phyloP scores from a whole-genome alignment of 345 rosid species.

The Corchorus capsularis region DNA sequence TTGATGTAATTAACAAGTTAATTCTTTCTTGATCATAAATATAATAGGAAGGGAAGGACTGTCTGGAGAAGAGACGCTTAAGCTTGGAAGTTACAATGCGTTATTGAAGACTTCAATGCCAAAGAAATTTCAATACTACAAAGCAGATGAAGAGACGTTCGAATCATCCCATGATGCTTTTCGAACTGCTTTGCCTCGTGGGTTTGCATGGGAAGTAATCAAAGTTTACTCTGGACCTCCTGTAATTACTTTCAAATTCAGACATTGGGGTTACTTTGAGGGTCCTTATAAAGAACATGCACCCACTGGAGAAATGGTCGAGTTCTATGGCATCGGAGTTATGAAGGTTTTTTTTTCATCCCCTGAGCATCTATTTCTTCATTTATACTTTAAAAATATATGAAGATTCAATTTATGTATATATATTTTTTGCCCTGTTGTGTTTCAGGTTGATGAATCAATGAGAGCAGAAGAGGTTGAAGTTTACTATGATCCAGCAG shows the following conservation, averaged over 20 bases:
- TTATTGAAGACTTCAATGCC: slow-evolving; percentile 57
- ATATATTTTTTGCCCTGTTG: not conserved
- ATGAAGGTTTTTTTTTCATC: slow-evolving; percentile 46
- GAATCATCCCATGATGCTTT: slow-evolving; percentile 73
- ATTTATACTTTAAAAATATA: not conserved
- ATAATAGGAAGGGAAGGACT: slow-evolving; percentile 66
- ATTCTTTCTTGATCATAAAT: not conserved
- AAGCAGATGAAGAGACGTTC: slow-evolving; percentile 66
- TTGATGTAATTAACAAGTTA: not conserved
- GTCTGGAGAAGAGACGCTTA: slow-evolving; percentile 62
- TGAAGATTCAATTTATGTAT: not conserved
- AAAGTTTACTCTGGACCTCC: slow-evolving; percentile 75
- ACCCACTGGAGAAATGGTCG: slow-evolving; percentile 60
- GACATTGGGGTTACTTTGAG: slow-evolving; percentile 87
- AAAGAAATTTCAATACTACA: slow-evolving; percentile 51
- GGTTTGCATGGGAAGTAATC: slow-evolving; percentile 80
- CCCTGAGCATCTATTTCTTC: not conserved
- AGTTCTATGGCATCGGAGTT: slow-evolving; percentile 61
- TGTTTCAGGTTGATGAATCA: slow-evolving; percentile 59
- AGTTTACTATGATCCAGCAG: slow-evolving; percentile 64
- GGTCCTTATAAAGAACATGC: slow-evolving; percentile 71
- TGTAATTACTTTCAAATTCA: slow-evolving; percentile 62
- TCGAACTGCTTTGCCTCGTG: slow-evolving; percentile 61
- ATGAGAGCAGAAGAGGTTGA: slow-evolving; percentile 66
- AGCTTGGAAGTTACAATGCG: slow-evolving; percentile 69